Percentiles rank a stretch among this genome's conserved stretches.
Conservation (phyloP, 2,329 filamentous ascomycete genomes). For the Fusarium sororula region DNA sequence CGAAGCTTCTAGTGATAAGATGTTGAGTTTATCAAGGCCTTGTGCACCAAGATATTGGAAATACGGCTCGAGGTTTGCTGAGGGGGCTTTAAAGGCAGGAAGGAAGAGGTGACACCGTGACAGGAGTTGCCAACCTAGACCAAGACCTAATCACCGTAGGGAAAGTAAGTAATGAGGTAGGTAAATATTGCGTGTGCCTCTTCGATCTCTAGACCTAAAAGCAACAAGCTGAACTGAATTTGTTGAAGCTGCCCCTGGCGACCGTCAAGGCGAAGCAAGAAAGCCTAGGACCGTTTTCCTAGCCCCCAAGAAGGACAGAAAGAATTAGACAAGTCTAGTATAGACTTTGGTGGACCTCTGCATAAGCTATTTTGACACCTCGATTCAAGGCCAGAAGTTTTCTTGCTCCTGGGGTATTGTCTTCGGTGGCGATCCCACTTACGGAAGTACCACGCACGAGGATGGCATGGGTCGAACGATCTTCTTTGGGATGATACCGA, state of each 20-base stretch:
- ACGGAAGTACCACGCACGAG: conserved; percentile 31
- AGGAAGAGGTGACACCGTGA: background rate
- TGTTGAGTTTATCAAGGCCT: conserved; percentile 11
- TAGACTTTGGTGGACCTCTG: background rate
- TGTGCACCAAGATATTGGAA: background rate
- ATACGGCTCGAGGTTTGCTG: conserved; percentile 10
- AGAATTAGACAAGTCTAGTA: background rate
- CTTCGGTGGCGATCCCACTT: conserved; percentile 42
- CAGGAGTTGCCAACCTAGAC: conserved; percentile 6
- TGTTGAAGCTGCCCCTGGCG: conserved; percentile 33
- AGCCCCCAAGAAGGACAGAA: background rate
- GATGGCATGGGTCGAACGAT: conserved; percentile 23
- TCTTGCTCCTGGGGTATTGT: conserved; percentile 24
- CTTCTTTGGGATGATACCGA: conserved; percentile 7
- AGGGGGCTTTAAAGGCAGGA: background rate
- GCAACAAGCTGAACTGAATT: conserved; percentile 16
- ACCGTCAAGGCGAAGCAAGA: background rate
- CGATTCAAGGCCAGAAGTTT: background rate
- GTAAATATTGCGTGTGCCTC: conserved; percentile 14
- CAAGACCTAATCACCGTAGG: background rate
- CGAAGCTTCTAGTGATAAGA: background rate
- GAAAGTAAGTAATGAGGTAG: background rate
- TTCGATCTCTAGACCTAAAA: conserved; percentile 12
- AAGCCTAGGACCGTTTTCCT: background rate
- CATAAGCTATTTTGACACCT: background rate